Evolutionary conservation across 2,329 filamentous ascomycete genomes (phyloP).

Genomic region (Macroventuria anomochaeta): DNA sequence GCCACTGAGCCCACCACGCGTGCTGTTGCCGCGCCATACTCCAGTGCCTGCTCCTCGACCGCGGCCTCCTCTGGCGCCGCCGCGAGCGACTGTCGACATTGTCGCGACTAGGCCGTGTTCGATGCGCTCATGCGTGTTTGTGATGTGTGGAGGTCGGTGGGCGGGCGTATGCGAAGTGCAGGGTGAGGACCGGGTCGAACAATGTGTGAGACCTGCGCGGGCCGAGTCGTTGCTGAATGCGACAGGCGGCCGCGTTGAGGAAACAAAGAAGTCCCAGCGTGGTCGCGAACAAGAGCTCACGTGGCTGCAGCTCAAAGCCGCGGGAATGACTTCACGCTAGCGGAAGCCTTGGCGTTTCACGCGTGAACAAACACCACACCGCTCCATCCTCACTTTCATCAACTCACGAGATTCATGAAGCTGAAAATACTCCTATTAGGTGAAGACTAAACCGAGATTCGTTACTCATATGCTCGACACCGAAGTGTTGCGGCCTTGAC

Average conservation of each 20-base stretch:
- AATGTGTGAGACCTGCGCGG: conserved; percentile 13
- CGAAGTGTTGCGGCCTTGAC: neutral
- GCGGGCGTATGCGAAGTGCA: neutral
- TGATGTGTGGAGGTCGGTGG: neutral
- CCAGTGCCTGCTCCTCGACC: conserved; percentile 24
- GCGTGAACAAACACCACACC: neutral
- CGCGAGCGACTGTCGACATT: conserved; percentile 39
- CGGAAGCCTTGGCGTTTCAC: conserved; percentile 13
- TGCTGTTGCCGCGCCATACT: conserved; percentile 13
- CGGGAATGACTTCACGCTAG: conserved; percentile 5
- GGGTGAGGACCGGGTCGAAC: neutral
- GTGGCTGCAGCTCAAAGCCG: conserved; percentile 11
- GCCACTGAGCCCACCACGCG: conserved; percentile 26
- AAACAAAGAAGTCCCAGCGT: conserved; percentile 25
- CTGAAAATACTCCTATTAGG: neutral
- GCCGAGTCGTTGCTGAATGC: conserved; percentile 27
- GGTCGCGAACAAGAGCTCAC: conserved; percentile 23
- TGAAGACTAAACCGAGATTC: conserved; percentile 20
- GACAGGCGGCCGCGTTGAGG: conserved; percentile 28
- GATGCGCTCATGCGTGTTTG: conserved; percentile 20
- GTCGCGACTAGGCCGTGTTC: conserved; percentile 26
- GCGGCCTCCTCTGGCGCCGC: conserved; percentile 29
- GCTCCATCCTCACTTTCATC: conserved; percentile 1
- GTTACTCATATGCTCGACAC: conserved; percentile 1
- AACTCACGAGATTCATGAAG: too few relatives aligned